Evolutionary conservation across 345 rosid species (phyloP).

Genomic region (Dipteronia dyeriana): DNA sequence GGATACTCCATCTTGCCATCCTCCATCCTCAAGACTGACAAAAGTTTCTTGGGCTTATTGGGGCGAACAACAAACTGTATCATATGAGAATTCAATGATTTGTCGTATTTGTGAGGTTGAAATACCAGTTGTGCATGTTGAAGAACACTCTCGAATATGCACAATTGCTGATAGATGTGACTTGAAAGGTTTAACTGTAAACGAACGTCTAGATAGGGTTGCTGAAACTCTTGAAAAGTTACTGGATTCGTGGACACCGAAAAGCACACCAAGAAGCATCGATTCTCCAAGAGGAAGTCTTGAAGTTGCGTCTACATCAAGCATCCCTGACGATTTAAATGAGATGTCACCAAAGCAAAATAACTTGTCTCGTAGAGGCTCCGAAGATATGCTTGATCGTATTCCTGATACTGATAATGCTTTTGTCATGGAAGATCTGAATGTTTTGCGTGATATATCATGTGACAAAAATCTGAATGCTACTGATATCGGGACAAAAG

Average conservation of each 20-base stretch:
- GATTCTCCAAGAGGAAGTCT: constrained; percentile 55
- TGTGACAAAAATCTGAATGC: constrained; percentile 37
- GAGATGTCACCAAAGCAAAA: constrained; percentile 43
- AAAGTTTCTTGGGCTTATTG: constrained; percentile 68
- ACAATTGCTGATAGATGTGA: constrained; percentile 97
- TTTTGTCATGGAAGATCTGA: constrained; percentile 51
- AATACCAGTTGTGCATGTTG: constrained; percentile 98
- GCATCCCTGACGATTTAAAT: constrained; percentile 48
- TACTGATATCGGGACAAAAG: constrained; percentile 47
- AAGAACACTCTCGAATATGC: constrained; percentile 94
- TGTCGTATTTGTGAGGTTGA: constrained; percentile 98
- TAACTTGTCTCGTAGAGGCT: constrained; percentile 43
- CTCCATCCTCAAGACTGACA: constrained; percentile 41
- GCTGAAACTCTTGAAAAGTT: constrained; percentile 86
- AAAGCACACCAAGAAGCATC: constrained; percentile 51
- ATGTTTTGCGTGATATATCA: constrained; percentile 44
- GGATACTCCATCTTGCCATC: constrained; percentile 54
- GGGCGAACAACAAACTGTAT: constrained; percentile 56
- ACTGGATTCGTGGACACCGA: constrained; percentile 85
- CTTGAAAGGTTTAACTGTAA: constrained; percentile 80
- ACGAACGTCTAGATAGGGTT: constrained; percentile 85
- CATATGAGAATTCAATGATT: constrained; percentile 89
- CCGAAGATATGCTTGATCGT: constrained; percentile 62
- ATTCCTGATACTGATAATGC: constrained; percentile 56
- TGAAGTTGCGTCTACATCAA: constrained; percentile 39